Evolutionary conservation across 768 basidiomycete species (phyloP).

Genomic region (Russula earlei): DNA sequence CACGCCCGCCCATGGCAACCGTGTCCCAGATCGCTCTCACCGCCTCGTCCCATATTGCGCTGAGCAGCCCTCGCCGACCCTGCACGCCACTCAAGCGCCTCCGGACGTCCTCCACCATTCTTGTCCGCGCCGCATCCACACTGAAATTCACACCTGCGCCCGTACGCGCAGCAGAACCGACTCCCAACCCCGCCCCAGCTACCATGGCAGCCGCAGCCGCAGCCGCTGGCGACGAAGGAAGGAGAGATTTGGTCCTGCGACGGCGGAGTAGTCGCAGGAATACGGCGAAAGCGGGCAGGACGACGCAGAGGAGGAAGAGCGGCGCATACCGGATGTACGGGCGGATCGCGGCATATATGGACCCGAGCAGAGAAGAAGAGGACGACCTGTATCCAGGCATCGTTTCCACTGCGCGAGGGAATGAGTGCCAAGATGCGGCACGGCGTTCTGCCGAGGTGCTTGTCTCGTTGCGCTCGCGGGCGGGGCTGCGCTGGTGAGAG

Average conservation of each 20-base stretch:
- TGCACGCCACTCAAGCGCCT: constrained; percentile 12
- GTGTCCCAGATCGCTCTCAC: constrained; percentile 17
- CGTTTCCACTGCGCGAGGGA: not conserved
- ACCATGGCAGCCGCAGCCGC: not conserved
- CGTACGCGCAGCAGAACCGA: not conserved
- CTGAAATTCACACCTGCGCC: no score
- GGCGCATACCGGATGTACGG: constrained; percentile 10
- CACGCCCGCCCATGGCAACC: constrained; percentile 19
- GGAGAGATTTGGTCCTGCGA: not conserved
- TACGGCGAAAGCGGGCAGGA: constrained; percentile 13
- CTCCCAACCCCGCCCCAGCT: not conserved
- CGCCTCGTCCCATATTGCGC: constrained; percentile 14
- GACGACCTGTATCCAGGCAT: not conserved
- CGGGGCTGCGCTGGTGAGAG: not conserved
- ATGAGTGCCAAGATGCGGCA: not conserved
- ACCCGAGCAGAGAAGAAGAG: not conserved
- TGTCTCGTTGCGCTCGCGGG: not conserved
- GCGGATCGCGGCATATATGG: constrained; percentile 2
- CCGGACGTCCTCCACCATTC: constrained; percentile 16
- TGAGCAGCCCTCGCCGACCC: constrained; percentile 2
- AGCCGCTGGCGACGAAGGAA: not conserved
- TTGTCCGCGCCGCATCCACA: not conserved
- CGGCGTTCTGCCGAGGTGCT: not conserved
- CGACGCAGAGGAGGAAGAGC: constrained; percentile 12
- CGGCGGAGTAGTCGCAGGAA: constrained; percentile 11